These are phyloP conservation scores for Monilinia fructigena DNA, from an alignment of 2,329 filamentous ascomycete genomes.

Conservation along the genomic window DNA sequence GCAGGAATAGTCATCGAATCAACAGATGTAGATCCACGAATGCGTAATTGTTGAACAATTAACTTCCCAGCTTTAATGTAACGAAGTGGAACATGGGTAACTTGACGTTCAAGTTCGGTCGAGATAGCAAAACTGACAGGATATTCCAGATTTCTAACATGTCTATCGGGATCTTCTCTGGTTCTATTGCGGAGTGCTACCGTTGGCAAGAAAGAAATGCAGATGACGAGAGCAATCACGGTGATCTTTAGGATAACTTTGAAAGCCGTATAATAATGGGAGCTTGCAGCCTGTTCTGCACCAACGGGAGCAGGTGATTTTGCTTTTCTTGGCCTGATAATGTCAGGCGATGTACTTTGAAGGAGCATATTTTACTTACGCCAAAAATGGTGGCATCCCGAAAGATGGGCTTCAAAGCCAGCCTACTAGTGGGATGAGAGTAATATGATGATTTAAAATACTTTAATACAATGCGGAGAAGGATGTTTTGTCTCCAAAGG, in stretches of 20 bases:
- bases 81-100: constrained; percentile 7
- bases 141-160: background rate
- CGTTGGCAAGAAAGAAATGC: constrained; percentile 17
- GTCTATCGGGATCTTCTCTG: background rate
- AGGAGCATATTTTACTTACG: constrained; percentile 8
- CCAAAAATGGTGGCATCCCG: background rate
- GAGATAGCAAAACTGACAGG: background rate
- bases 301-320: background rate
- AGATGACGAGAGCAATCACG: constrained; percentile 14
- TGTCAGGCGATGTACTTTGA: constrained; percentile 1
- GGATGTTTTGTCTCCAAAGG: constrained; percentile 21
- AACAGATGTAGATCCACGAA: background rate
- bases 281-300: constrained; percentile 2
- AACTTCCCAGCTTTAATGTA: background rate
- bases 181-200: constrained; percentile 4
- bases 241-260: constrained; percentile 16
- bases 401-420: background rate
- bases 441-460: constrained; percentile 10
- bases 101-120: constrained; percentile 5
- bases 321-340: constrained; percentile 11
- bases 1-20: background rate
- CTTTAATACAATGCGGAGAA: constrained; percentile 17
- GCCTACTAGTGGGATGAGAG: background rate
- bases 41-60: constrained; percentile 7
- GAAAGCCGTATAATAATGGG: constrained; percentile 5